Base-by-base conservation (phyloP, 1,139 yeast genomes). In the Debaryomyces coudertii region DNA sequence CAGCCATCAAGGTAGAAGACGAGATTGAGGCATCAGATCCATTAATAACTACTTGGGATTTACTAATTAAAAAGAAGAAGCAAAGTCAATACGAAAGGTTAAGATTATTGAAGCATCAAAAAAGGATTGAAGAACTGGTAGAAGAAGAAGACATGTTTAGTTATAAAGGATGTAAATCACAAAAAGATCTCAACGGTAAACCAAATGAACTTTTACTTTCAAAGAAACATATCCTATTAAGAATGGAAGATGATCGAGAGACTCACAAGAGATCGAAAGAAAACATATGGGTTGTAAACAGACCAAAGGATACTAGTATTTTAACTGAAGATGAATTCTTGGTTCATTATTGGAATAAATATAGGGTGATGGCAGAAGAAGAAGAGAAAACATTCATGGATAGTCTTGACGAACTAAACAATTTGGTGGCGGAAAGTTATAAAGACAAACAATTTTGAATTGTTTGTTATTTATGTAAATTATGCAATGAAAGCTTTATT, bases 221-320 rank as follows among this genome's bases (percentile, higher is more conserved):
- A 1, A 75, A 74, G 46, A 75, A 78, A 40, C 86, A 85, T 53
- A 82, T 87, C 11, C 61, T 87, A n/a, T 71, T 79, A 33, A 71
- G 96, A 49, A 87, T 90, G 82, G 96, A 90, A 60, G 93, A 87
- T 51, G 96, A 90, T 61, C 69, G 96, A 53, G 97, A 90, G 61
- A 72, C 93, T 7, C 90, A 87, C 54, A 90, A 90, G 60, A 76
- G 87, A 48, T 79, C 86, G 12, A 87, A 89, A 55, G 96, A 90
- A 58, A 78, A 74, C 20, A 69, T 84, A 28, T 88, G 96, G 95
- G 79, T 82, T 11, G 82, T 86, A 0, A 74, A 74, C 24, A 62
- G 87, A 49, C 76, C 78, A 14, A 70, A 71, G 45, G 71, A 70
- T 5, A 42, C 63, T 0, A 62, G 50, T 36, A 62, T 58, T 25